Conservation (phyloP, 2,329 filamentous ascomycete genomes). For the Colletotrichum trifolii region DNA sequence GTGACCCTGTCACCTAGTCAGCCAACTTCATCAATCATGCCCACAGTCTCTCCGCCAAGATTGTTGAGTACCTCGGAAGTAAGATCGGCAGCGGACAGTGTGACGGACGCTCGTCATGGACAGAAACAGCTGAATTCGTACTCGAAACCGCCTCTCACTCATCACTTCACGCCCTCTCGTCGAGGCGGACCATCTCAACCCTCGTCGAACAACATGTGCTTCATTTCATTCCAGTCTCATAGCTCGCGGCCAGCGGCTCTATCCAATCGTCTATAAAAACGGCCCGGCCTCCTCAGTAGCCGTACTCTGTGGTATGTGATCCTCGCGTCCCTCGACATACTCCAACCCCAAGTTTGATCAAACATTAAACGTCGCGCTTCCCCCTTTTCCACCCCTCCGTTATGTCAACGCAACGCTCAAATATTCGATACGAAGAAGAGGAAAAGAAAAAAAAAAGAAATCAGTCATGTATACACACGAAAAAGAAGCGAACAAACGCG, state of each 20-base stretch:
- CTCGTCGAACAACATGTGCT: conserved; percentile 8
- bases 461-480: conserved; percentile 11
- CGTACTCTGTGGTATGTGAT: not conserved
- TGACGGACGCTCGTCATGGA: too few relatives aligned
- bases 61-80: rapidly evolving
- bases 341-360: conserved; percentile 7
- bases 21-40: too few relatives aligned
- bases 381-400: not conserved
- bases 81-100: too few relatives aligned
- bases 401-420: conserved; percentile 3
- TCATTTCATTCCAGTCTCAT: conserved; percentile 22
- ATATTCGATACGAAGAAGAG: not conserved
- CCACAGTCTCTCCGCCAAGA: too few relatives aligned
- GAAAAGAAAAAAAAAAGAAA: not conserved
- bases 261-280: conserved; percentile 8
- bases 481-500: conserved; percentile 5
- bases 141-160: not conserved
- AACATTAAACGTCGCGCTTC: conserved; percentile 25
- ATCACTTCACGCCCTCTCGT: not conserved
- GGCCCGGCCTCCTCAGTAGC: not conserved
- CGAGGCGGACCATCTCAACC: too few relatives aligned
- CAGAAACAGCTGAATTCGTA: too few relatives aligned
- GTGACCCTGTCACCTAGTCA: too few relatives aligned
- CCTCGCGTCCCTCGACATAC: not conserved
- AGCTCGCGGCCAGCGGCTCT: conserved; percentile 5